Evolutionary conservation across 495 filamentous ascomycete genomes (phyloP).

Genomic region (Podospora pseudopauciseta): DNA sequence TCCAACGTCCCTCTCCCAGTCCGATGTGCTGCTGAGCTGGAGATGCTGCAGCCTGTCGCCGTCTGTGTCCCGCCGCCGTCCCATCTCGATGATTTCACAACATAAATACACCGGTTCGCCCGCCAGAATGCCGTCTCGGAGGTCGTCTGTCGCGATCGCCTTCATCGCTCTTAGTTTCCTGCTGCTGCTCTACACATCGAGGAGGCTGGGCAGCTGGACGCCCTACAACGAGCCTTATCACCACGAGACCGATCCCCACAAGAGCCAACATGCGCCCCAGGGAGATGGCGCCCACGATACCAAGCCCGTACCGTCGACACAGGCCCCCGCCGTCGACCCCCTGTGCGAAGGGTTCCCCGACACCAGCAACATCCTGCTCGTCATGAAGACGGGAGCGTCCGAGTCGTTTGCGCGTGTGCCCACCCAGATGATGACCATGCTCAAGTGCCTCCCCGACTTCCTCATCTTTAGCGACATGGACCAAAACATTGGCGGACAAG

Average conservation of each 20-base stretch:
- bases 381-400: slow-evolving; percentile 57
- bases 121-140: slow-evolving; percentile 25
- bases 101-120: slow-evolving; percentile 6
- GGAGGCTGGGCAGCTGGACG: slow-evolving; percentile 28
- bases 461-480: slow-evolving; percentile 59
- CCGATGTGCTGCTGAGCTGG: neutral
- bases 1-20: neutral
- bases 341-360: slow-evolving; percentile 37
- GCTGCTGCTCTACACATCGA: slow-evolving; percentile 29
- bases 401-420: slow-evolving; percentile 52
- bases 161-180: slow-evolving; percentile 26
- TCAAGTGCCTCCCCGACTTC: slow-evolving; percentile 51
- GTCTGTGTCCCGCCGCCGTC: neutral
- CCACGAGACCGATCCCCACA: slow-evolving; percentile 19
- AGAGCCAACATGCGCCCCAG: slow-evolving; percentile 20
- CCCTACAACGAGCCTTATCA: slow-evolving; percentile 20
- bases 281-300: slow-evolving; percentile 1
- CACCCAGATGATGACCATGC: slow-evolving; percentile 51
- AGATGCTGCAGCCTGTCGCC: neutral
- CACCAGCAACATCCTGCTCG: slow-evolving; percentile 39
- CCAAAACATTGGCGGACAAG: slow-evolving; percentile 45
- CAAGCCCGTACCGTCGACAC: slow-evolving; percentile 7
- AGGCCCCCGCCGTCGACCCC: slow-evolving; percentile 16
- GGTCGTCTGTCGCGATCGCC: slow-evolving; percentile 17
- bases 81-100: slow-evolving; percentile 13